Evolutionary conservation across 345 rosid species (phyloP).

Genomic region (Murraya koenigii): DNA sequence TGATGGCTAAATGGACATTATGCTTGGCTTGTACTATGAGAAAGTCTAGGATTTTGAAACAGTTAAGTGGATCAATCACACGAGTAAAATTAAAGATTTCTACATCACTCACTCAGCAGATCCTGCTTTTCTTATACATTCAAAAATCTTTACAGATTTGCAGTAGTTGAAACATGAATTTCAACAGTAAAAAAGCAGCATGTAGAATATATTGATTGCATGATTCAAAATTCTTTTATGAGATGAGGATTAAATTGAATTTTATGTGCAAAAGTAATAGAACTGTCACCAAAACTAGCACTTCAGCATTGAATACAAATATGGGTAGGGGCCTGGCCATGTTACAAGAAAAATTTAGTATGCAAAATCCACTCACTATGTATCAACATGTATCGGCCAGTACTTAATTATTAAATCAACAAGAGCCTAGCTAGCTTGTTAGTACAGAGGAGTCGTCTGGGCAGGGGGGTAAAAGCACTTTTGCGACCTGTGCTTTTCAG

Average conservation of each 20-base stretch:
- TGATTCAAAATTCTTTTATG: neutral
- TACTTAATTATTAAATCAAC: neutral
- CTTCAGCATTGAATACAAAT: neutral
- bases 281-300: neutral
- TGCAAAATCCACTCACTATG: neutral
- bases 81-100: neutral
- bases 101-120: neutral
- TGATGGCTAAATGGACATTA: neutral
- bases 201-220: neutral
- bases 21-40: neutral
- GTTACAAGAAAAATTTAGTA: neutral
- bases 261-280: neutral
- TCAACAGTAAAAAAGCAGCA: neutral
- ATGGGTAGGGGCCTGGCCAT: neutral
- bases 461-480: constrained; percentile 5
- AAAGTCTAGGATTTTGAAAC: constrained; percentile 1
- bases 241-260: neutral
- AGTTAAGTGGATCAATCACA: constrained; percentile 23
- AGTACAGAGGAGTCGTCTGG: neutral
- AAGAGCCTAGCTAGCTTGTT: too few species aligned
- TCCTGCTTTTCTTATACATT: neutral
- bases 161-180: neutral
- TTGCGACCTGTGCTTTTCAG: constrained; percentile 24
- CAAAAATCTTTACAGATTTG: neutral
- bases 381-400: neutral